Evolutionary conservation across 139 green algal genomes (phyloP), one percentile per base, ranked within the genome.

Genomic region (Closterium sp.): DNA sequence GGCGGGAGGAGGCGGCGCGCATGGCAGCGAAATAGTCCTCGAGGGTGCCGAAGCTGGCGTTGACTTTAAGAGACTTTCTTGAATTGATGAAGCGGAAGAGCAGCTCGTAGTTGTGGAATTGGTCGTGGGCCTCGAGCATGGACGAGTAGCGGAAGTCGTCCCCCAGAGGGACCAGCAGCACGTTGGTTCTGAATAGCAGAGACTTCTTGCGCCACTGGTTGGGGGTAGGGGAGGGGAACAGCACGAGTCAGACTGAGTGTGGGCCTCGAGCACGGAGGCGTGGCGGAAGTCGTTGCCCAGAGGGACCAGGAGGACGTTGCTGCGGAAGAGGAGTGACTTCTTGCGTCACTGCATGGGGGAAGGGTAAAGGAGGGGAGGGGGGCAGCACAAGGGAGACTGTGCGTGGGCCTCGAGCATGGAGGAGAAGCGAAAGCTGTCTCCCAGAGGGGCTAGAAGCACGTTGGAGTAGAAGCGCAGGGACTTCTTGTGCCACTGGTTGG

Each of bases 61-160:
- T 28, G 34, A 89, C 55, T 30, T 87, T 33, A 16, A 31, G 32
- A 19, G 92, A 55, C 31, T n/a, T 33, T 21, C 34, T 25, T 4
- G 38, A 23, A 34, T 92, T 93, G 30, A 93, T 93, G 81, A 93
- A 33, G 21, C 7, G 32, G n/a, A 94, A 93, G 55, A 94, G 81
- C n/a, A 30, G n/a, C 88, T 90, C 88, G 33, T 93, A 94, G 88
- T 93, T 94, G 64, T 33, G 25, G 21, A 90, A 93, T 38, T 94
- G 91, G 7, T 9, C 23, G 4, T 93, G 7, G 12, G 89, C 89
- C 21, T 93, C 89, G 38, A 33, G 34, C 38, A 76, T 76, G 55
- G 55, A 76, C 16, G 55, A 76, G 16, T 76, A 76, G 16, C 55
- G 55, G 4, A 76, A 76, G 16, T 76, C 55, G 55, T 76, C 55